Base-by-base conservation (phyloP, 441 rosid genomes). In the Theobroma grandiflorum region DNA sequence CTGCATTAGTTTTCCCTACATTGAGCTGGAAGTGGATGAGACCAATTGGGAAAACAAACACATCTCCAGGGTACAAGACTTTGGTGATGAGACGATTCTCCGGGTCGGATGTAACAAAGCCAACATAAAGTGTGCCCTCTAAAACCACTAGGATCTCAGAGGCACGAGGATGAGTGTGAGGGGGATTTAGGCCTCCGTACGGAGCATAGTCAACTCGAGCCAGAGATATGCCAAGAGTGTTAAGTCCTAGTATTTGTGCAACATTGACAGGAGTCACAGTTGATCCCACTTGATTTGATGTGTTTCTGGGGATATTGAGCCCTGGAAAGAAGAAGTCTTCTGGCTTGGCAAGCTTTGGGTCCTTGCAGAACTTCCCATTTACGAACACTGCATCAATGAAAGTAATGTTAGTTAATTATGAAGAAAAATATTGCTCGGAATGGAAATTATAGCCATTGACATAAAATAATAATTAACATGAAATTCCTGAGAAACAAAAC, bases 1-100 rank as follows among this genome's bases (percentile, higher is more conserved):
- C 85, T 0, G 84, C 87, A 0, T 79, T 75, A 0, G 86, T 77
- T 8, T 85, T 78, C 10, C 83, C 88, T 22, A 88, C 35, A 67
- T 88, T 88, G 59, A 85, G 76, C 20, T 90, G 92, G 72, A 90
- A 88, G 80, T 89, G 91, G 47, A 90, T 84, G 72, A 90, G 79
- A 15, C 91, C 91, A 0, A 84, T 12, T 85, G 0, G 80, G 80
- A 12, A 87, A 12, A 85, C 79, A 0, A 84, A 81, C 12, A 84
- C 83, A 0, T 80, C 83, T 9, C 88, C 90, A 11, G 90, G 90
- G 37, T 86, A 85, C 47, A 88, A 72, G 57, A 88, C 82, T 83
- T 87, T 87, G 0, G 85, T 59, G 82, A 90, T 78, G 40, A 90
- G 74, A 11, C 82, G 82, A 47, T 86, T 79, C 20, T 84, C 83